Evolutionary conservation across 163 green algal species (phyloP), one percentile per base, ranked within the genome.

Genomic region (Coccomyxa subellipsoidea): DNA sequence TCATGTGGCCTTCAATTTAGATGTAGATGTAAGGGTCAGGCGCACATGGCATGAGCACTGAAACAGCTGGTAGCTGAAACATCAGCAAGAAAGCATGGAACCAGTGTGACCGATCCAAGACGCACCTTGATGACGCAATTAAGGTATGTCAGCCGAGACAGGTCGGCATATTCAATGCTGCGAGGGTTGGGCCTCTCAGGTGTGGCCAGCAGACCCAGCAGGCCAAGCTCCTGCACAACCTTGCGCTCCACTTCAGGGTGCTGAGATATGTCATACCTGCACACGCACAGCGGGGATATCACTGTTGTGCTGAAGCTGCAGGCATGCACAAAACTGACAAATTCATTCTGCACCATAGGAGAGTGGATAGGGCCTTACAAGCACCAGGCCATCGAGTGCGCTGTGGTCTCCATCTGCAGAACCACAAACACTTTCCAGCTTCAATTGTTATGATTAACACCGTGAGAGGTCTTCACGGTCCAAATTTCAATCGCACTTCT

Each of bases 191-290:
- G 79, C 38, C 72, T 70, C 31, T 78, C 36, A 1, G 78, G 69
- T 0, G 76, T 82, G 6, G 83, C 89, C 72, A 89, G 76, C 71
- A 93, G 83, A 2, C 88, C 88, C 38, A 85, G 36, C 15, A 12
- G 59, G 0, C 78, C 80, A 81, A 92, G 87, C 84, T 92, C 89
- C 15, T 29, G 38, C 0, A 83, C 75, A 23, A 92, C 6, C 35
- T 31, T 36, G 2, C 70, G 69, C 86, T 93, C 84, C 2, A 92
- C 91, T 1, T 92, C 84, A 4, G 90, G 90, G 80, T 96, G 88
- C 25, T 89, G 87, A 27, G 83, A 86, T 47, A 97, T 84, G 80
- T 87, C 87, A 84, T 94, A 95, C 66, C 31, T 78, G 81, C 66
- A 36, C 66, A 73, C n/a, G 27, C 66, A 8, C 66, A 73, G 66